Percentiles rank a stretch among this genome's conserved stretches.
phyloP scores from a whole-genome alignment of 176 grass and related monocot species.

The Dendrocalamus sinicus region DNA sequence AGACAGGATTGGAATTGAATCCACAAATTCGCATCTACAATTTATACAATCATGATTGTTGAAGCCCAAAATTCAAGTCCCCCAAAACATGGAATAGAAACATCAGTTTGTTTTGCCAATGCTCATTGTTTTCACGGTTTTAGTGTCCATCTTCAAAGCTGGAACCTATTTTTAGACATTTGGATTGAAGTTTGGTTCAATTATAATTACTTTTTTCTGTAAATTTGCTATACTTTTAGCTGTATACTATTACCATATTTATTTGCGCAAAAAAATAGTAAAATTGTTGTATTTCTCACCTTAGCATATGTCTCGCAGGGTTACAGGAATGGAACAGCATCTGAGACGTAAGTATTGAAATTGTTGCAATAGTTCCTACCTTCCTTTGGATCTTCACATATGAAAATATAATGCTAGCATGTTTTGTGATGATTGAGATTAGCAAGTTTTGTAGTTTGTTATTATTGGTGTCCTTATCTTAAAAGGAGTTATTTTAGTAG shows the following conservation, averaged over 20 bases:
- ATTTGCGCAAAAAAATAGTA: background rate
- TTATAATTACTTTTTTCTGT: background rate
- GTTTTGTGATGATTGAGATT: constrained; percentile 29
- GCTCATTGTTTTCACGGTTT: constrained; percentile 14
- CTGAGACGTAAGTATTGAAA: constrained; percentile 79
- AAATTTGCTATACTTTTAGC: background rate
- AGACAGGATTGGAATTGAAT: background rate
- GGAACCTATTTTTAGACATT: background rate
- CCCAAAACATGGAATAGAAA: constrained; percentile 5
- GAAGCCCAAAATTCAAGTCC: background rate
- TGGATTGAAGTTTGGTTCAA: background rate
- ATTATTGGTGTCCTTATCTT: background rate
- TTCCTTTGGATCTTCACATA: background rate
- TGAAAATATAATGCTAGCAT: constrained; percentile 15
- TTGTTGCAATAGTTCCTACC: background rate
- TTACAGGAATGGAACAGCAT: constrained; percentile 87
- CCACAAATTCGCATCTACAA: background rate
- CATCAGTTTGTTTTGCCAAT: background rate
- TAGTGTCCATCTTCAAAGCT: constrained; percentile 18
- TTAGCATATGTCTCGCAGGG: constrained; percentile 63
- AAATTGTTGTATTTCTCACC: constrained; percentile 40
- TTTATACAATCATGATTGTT: background rate
- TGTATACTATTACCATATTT: constrained; percentile 1
- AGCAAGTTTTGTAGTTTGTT: constrained; percentile 3
- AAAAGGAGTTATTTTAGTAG: background rate